Conservation (phyloP, 345 rosid species). For the Eucalyptus marginata region DNA sequence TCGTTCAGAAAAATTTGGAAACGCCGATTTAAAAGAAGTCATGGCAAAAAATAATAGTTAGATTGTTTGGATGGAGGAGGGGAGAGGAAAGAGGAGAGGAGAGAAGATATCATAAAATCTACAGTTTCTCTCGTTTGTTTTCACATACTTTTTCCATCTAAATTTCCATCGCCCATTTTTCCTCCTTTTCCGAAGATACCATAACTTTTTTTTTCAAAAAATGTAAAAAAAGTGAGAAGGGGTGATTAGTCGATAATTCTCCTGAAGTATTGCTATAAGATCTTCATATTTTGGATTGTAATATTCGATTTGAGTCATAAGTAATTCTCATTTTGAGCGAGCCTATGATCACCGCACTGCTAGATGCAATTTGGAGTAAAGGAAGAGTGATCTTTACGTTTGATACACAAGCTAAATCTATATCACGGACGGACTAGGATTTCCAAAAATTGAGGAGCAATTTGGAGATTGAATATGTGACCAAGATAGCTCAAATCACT, state of each 20-base stretch:
- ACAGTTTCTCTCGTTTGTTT: not conserved
- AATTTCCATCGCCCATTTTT: not conserved
- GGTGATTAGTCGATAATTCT: not conserved
- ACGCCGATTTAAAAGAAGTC: not conserved
- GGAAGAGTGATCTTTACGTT: not conserved
- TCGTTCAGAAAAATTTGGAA: not conserved
- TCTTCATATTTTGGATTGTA: not conserved
- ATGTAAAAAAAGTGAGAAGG: not conserved
- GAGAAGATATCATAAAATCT: not conserved
- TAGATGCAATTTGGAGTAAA: not conserved
- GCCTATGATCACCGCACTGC: rapidly evolving
- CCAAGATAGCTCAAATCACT: not conserved
- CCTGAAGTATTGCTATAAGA: not conserved
- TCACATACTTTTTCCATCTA: not conserved
- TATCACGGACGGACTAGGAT: not conserved
- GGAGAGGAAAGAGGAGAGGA: not conserved
- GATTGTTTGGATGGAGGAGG: not conserved
- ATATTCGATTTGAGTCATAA: not conserved
- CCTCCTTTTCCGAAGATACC: not conserved
- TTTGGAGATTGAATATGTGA: not conserved
- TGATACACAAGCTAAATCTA: not conserved
- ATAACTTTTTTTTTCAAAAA: not conserved
- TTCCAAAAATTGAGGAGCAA: not conserved
- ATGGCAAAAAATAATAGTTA: not conserved
- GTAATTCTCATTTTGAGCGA: not conserved